These are phyloP conservation scores for Geotrichum klebahnii DNA, from an alignment of 1,139 yeast genomes.

Conservation along the genomic window DNA sequence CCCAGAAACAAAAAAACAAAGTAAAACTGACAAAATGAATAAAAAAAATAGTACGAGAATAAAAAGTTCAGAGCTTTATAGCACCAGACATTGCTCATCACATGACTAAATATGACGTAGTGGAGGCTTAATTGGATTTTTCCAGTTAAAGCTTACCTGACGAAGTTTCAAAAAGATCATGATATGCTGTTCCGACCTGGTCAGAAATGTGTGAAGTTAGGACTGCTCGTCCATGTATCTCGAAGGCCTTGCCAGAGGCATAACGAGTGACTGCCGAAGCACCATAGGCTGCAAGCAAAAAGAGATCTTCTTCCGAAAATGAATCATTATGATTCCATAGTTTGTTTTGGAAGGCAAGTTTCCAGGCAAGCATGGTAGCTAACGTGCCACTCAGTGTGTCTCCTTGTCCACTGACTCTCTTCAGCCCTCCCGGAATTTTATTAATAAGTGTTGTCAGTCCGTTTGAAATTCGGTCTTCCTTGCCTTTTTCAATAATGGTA, in stretches of 20 bases:
- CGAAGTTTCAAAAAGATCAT: constrained; percentile 45
- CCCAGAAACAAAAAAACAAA: neutral
- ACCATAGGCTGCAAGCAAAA: constrained; percentile 64
- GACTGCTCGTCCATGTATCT: constrained; percentile 67
- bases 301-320: constrained; percentile 42
- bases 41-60: no score
- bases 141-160: neutral
- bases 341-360: constrained; percentile 52
- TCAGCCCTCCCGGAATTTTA: constrained; percentile 55
- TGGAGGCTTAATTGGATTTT: neutral
- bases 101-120: neutral
- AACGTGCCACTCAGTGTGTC: constrained; percentile 72
- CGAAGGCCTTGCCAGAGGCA: constrained; percentile 64
- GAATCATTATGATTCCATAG: constrained; percentile 51
- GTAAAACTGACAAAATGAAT: no score
- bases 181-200: constrained; percentile 60
- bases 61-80: no score
- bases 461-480: constrained; percentile 57
- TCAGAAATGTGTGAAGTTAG: constrained; percentile 78
- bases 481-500: constrained; percentile 70
- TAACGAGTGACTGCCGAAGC: constrained; percentile 66
- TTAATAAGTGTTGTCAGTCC: constrained; percentile 36
- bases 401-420: constrained; percentile 86
- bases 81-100: constrained; percentile 1
- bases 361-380: constrained; percentile 65